phyloP scores from a whole-genome alignment of 169 alveolate species.

The Babesia bovis region DNA sequence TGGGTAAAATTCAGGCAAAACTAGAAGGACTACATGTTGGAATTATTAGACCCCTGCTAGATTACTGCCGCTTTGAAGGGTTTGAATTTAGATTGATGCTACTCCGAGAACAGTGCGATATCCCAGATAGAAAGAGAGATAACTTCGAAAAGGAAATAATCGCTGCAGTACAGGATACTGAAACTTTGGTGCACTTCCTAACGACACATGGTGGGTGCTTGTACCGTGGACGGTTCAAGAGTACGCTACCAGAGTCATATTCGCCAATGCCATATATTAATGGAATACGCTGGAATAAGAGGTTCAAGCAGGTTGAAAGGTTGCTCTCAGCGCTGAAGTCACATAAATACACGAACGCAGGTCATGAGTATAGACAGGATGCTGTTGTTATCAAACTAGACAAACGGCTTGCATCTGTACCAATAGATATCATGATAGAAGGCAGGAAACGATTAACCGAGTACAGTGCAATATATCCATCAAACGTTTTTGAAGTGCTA shows the following conservation, averaged over 20 bases:
- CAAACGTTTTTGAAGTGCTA: slow-evolving; percentile 28
- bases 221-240: slow-evolving; percentile 47
- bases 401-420: slow-evolving; percentile 10
- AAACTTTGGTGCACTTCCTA: slow-evolving; percentile 33
- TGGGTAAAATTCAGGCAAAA: background rate
- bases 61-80: slow-evolving; percentile 15
- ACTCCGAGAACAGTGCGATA: slow-evolving; percentile 28
- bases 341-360: background rate
- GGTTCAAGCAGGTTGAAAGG: slow-evolving; percentile 50
- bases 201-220: slow-evolving; percentile 58
- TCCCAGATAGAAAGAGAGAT: slow-evolving; percentile 56
- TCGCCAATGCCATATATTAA: slow-evolving; percentile 39
- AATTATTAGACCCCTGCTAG: slow-evolving; percentile 17
- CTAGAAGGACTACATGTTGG: slow-evolving; percentile 18
- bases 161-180: slow-evolving; percentile 47
- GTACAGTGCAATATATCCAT: slow-evolving; percentile 11
- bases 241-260: slow-evolving; percentile 32
- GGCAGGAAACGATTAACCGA: background rate
- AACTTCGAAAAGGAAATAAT: slow-evolving; percentile 37
- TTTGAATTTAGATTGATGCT: slow-evolving; percentile 27
- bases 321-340: slow-evolving; percentile 29
- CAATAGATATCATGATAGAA: slow-evolving; percentile 10
- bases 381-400: slow-evolving; percentile 3
- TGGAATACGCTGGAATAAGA: slow-evolving; percentile 51
- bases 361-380: slow-evolving; percentile 3